Base-by-base conservation (phyloP, 768 basidiomycete genomes). In the Boletus barrowsii region DNA sequence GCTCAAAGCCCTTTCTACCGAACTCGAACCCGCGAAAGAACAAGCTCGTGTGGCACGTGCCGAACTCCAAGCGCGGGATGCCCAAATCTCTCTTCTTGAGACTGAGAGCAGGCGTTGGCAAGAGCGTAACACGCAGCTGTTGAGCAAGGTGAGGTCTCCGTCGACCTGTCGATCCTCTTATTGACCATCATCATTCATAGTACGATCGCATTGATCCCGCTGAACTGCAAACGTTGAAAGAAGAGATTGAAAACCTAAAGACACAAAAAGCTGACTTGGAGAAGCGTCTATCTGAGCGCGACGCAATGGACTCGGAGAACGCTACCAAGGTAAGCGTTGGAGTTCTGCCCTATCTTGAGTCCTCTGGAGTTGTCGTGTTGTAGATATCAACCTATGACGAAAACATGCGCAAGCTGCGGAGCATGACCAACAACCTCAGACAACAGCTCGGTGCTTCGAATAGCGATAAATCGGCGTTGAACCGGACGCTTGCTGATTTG, bases 151-250 rank as follows among this genome's bases (percentile, higher is more conserved):
- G 0, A 3, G 56, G 43, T 20, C 13, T 51, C n/a, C 17, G 9
- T 2, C n/a, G 9, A 1, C 2, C 15, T 14, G 18, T 17, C 5
- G 2, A 37, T 11, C 18, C 29, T 36, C 48, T 36, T 22, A 30
- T 62, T 22, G 47, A 54, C 36, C 30, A 26, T 0, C 35, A 20
- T 55, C 4, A 22, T 22, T 22, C 56, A 24, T 37, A 91, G 88
- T 93, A 93, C 64, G 90, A 94, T 61, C 88, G 92, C 42, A 87
- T 90, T 60, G 92, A 93, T 66, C 91, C 92, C 17, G 83, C 87
- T 3, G 92, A 94, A 63, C 75, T 93, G 36, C 88, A 92, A 63
- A 77, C 80, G 8, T 76, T 94, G 50, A 89, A 85, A 68, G 87
- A 88, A 22, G 86, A 92, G 64, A 79, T 88, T 10, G 79, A 81